Evolutionary conservation across 2,329 filamentous ascomycete genomes (phyloP), one percentile per base, ranked within the genome.

Genomic region (Aspergillus brasiliensis): DNA sequence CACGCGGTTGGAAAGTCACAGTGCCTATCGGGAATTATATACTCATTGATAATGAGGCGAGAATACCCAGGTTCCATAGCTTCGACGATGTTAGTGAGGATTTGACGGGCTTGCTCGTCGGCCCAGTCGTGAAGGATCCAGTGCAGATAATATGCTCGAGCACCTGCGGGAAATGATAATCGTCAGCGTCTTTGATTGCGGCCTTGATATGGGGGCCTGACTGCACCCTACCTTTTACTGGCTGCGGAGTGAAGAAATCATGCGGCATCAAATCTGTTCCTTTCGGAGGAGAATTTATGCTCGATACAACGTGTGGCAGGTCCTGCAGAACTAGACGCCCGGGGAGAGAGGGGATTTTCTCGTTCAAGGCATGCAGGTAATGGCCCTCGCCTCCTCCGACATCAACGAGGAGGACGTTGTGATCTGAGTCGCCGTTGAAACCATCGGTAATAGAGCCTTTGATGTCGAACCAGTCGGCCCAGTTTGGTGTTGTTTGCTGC

Each of bases 1-100:
- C 53, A 59, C 17, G 60, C 52, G 8, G 59, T 47, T 15, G 51
- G 13, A 23, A 62, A 60, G 19, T 65, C 52, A 25, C 61, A 63
- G 0, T 60, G 58, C 11, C 17, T 59, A 27, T 64, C 61, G 1
- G 68, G 70, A 13, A 74, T 58, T 19, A 74, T 65, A 7, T 58
- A 62, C 11, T 75, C 72, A 44, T 69, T 65, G 34, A 75, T 68
- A 5, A 74, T 49, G 13, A 73, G 51, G 2, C 57, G 58, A 3
- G 68, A 71, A 27, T 67, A 65, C 1, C 65, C 68, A 2, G 63
- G 61, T 8, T 64, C 55, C 69, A 72, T 71, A 44, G 64, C 63
- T 2, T 28, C 60, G 8, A 54, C 56, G 6, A 67, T 58, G 13
- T 63, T 59, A 3, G 8, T 15, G 6, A 70, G 62, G 57, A 71